Evolutionary conservation across 768 basidiomycete genomes (phyloP).

Genomic region (Gelatoporia subvermispora): DNA sequence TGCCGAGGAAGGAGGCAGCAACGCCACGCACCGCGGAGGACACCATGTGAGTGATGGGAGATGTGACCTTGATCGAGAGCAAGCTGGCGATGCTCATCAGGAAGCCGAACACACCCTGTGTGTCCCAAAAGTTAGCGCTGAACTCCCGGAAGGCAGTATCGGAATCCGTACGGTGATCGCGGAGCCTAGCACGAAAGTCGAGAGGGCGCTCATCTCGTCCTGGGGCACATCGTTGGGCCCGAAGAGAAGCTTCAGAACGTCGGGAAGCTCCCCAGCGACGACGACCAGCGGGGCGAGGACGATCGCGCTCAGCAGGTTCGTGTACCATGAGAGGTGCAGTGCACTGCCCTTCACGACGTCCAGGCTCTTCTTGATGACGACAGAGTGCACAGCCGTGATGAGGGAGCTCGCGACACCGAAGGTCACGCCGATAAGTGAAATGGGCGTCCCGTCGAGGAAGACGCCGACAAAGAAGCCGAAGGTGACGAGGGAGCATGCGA

Average conservation of each 20-base stretch:
- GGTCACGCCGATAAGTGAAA: constrained; percentile 59
- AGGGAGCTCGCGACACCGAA: constrained; percentile 83
- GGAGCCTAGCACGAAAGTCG: constrained; percentile 77
- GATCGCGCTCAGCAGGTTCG: constrained; percentile 74
- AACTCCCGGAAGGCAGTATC: neutral
- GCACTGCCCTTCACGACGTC: constrained; percentile 79
- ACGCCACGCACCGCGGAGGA: constrained; percentile 95
- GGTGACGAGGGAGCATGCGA: constrained; percentile 79
- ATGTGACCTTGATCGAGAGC: constrained; percentile 94
- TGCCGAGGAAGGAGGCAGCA: constrained; percentile 78
- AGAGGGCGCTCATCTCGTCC: constrained; percentile 34
- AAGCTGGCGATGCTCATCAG: constrained; percentile 91
- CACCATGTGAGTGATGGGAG: constrained; percentile 96
- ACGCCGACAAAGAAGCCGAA: constrained; percentile 89
- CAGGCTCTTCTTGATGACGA: constrained; percentile 88
- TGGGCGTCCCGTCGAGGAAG: constrained; percentile 63
- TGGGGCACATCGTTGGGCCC: constrained; percentile 37
- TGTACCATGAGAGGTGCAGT: constrained; percentile 86
- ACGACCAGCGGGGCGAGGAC: constrained; percentile 70
- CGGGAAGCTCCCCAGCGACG: constrained; percentile 70
- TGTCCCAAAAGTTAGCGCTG: neutral
- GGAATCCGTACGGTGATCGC: constrained; percentile 56
- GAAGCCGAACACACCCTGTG: constrained; percentile 82
- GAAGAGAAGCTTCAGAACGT: constrained; percentile 56
- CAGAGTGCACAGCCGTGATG: constrained; percentile 88